A percentile compares a stretch with the other conserved stretches of the same genome.
phyloP scores from a whole-genome alignment of 805 yeast genomes.

The Yamadazyma takamatsuzukensis region DNA sequence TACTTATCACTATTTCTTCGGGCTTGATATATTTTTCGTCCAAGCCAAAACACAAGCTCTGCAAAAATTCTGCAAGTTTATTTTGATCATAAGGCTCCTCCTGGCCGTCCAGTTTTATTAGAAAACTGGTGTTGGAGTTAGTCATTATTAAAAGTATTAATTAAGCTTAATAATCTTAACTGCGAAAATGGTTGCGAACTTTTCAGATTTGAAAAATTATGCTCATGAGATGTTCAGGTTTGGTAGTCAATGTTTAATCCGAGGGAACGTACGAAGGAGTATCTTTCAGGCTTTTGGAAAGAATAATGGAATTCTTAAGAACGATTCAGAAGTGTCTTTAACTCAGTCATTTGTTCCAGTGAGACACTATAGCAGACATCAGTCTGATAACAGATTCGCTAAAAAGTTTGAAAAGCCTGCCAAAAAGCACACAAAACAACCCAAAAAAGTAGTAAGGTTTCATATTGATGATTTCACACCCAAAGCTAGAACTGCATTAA shows the following conservation, averaged over 20 bases:
- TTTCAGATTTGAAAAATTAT: no score
- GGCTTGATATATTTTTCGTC: slow-evolving; percentile 12
- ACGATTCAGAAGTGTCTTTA: neutral
- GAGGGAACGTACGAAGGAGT: no score
- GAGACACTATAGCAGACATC: neutral
- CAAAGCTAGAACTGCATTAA: slow-evolving; percentile 24
- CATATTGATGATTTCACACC: slow-evolving; percentile 23
- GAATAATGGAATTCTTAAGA: no score
- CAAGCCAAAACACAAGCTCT: slow-evolving; percentile 12
- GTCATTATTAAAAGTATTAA: neutral
- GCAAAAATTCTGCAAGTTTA: slow-evolving; percentile 10
- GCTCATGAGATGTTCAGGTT: no score
- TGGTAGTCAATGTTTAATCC: no score
- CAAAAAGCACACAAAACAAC: neutral
- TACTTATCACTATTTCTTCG: slow-evolving; percentile 14
- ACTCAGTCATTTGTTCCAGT: neutral
- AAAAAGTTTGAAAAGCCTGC: slow-evolving; percentile 1
- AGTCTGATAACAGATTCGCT: slow-evolving; percentile 1
- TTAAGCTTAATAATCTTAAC: no score
- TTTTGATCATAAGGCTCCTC: slow-evolving; percentile 7
- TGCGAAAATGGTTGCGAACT: no score
- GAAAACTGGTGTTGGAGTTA: neutral
- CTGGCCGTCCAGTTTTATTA: slow-evolving; percentile 8
- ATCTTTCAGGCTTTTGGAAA: no score
- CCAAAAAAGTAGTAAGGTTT: slow-evolving; percentile 14